Percentiles rank a stretch among this genome's conserved stretches.
Evolutionary conservation across 2,329 filamentous ascomycete genomes (phyloP).

Genomic region (Metarhizium humberi): DNA sequence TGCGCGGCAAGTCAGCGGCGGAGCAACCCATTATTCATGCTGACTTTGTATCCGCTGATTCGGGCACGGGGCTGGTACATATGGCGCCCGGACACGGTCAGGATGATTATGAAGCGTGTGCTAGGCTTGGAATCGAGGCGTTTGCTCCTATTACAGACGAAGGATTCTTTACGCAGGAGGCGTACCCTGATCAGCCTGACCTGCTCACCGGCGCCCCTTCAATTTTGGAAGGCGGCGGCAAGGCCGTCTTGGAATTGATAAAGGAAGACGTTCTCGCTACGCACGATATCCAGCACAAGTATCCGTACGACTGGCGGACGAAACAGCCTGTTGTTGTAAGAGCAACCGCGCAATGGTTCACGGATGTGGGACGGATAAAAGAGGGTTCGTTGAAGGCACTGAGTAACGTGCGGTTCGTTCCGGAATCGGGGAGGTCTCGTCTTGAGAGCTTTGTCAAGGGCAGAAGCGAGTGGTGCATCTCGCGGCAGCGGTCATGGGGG

Average conservation of each 20-base stretch:
- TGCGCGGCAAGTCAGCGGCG: slow-evolving; percentile 49
- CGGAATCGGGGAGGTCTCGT: slow-evolving; percentile 61
- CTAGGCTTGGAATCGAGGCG: slow-evolving; percentile 57
- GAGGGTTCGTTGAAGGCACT: slow-evolving; percentile 61
- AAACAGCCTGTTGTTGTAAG: slow-evolving; percentile 86
- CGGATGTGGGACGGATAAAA: slow-evolving; percentile 80
- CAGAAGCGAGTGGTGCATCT: slow-evolving; percentile 96
- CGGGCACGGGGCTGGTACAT: slow-evolving; percentile 94
- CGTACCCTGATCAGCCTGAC: slow-evolving; percentile 60
- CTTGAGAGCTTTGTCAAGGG: slow-evolving; percentile 80
- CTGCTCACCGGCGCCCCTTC: slow-evolving; percentile 56
- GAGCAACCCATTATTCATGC: slow-evolving; percentile 68
- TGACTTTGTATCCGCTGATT: slow-evolving; percentile 79
- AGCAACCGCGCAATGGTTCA: slow-evolving; percentile 97
- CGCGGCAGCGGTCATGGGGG: slow-evolving; percentile 89
- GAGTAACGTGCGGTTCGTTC: slow-evolving; percentile 66
- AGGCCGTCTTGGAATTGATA: slow-evolving; percentile 61
- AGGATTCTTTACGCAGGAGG: slow-evolving; percentile 72
- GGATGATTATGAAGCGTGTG: slow-evolving; percentile 86
- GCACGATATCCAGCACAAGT: slow-evolving; percentile 77
- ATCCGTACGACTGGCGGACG: slow-evolving; percentile 95
- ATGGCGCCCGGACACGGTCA: slow-evolving; percentile 91
- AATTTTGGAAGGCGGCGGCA: slow-evolving; percentile 62
- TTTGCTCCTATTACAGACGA: slow-evolving; percentile 77
- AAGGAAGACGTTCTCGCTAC: slow-evolving; percentile 55